Evolutionary conservation across 2,329 filamentous ascomycete genomes (phyloP).

Genomic region (Calonectria montana): DNA sequence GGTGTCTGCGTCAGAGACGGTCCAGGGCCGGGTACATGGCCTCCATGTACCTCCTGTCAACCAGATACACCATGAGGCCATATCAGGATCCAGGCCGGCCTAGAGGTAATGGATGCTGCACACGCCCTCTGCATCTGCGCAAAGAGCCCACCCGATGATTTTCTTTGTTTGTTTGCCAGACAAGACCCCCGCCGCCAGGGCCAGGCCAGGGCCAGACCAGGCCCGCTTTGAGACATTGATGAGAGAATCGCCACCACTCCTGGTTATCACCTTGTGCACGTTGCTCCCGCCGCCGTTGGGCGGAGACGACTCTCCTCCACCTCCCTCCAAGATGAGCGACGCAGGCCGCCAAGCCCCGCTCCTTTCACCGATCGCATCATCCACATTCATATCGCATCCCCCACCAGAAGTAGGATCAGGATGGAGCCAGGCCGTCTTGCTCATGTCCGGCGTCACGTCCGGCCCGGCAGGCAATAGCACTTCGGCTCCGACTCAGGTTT

Average conservation of each 20-base stretch:
- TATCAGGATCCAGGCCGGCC: conserved; percentile 21
- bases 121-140: conserved; percentile 12
- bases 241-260: conserved; percentile 25
- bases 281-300: conserved; percentile 22
- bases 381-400: conserved; percentile 5
- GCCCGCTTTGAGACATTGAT: conserved; percentile 15
- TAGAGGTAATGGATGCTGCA: background rate
- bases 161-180: conserved; percentile 11
- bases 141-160: conserved; percentile 12
- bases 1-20: background rate
- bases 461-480: conserved; percentile 18
- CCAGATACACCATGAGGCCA: conserved; percentile 25
- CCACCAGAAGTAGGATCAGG: conserved; percentile 7
- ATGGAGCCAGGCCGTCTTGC: conserved; percentile 3
- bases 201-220: background rate
- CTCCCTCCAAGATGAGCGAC: conserved; percentile 2
- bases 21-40: conserved; percentile 14
- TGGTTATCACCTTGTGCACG: conserved; percentile 31
- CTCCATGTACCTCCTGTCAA: conserved; percentile 18
- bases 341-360: background rate
- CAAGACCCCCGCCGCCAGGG: background rate
- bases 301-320: conserved; percentile 10
- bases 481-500: conserved; percentile 26
- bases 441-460: conserved; percentile 10
- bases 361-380: conserved; percentile 18